A percentile compares a stretch with the other conserved stretches of the same genome.
phyloP scores from a whole-genome alignment of 306 rosid genomes.

The Cicer pinnatifidum region DNA sequence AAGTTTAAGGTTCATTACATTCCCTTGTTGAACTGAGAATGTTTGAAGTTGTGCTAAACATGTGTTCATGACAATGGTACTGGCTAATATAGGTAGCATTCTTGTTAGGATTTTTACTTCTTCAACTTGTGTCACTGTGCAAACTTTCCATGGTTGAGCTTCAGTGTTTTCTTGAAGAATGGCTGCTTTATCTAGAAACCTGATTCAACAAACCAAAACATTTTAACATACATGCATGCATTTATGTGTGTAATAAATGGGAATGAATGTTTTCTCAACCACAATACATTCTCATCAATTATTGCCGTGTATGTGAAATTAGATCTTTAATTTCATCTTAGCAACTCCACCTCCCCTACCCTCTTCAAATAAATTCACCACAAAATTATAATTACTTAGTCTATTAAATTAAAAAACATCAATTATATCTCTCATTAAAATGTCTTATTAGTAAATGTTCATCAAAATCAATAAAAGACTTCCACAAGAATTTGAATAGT shows the following conservation, averaged over 20 bases:
- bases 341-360: not conserved
- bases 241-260: not conserved
- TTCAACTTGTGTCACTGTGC: conserved; percentile 89
- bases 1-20: conserved; percentile 59
- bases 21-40: conserved; percentile 82
- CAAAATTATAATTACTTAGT: too few relatives aligned
- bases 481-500: too few relatives aligned
- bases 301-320: conserved; percentile 14
- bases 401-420: too few relatives aligned
- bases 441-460: too few relatives aligned
- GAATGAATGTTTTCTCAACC: conserved; percentile 1
- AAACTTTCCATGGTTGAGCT: conserved; percentile 64
- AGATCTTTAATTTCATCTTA: not conserved
- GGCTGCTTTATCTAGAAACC: conserved; percentile 80
- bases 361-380: not conserved
- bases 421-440: too few relatives aligned
- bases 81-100: conserved; percentile 81
- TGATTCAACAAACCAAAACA: conserved; percentile 45
- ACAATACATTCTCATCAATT: conserved; percentile 1
- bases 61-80: conserved; percentile 92
- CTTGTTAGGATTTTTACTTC: conserved; percentile 86
- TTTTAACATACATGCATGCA: conserved; percentile 33
- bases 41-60: conserved; percentile 95
- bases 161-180: conserved; percentile 53
- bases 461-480: too few relatives aligned